Evolutionary conservation across 257 asterid genomes (phyloP), one percentile per base, ranked within the genome.

Genomic region (Solanum sitiens): DNA sequence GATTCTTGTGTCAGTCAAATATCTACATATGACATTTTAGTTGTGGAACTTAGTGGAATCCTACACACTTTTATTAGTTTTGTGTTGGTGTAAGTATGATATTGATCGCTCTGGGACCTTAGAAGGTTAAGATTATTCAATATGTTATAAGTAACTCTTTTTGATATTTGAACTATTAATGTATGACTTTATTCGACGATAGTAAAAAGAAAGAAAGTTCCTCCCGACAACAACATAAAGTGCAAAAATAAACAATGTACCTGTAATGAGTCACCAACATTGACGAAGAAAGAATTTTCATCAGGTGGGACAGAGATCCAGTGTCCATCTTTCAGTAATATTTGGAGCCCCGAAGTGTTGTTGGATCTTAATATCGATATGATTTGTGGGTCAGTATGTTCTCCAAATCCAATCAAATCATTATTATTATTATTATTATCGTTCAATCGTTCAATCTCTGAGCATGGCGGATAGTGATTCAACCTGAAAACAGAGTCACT

Each of bases 381-480:
- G 89, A 96, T 93, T 89, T 96, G 98, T 44, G 98, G 98, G 91
- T 95, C 98, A 2, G 98, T 95, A 33, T 95, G 98, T 39, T 91
- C 98, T 15, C 98, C 98, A 67, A 95, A 95, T 10, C 98, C 98
- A 63, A 93, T 93, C 84, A 92, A 10, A 86, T 37, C 39, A 37
- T 91, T 86, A 86, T 42, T 15, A 16, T 15, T 15, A 86, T 92
- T 87, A 86, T 47, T 32, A 16, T 16, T 18, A 33, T 86, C 91
- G 74, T 83, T 87, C 42, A 91, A 37, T 20, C 91, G 93, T 87
- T 83, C 80, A 42, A 18, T 35, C 1, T 93, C 93, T 5, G 93
- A 93, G 90, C 92, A 89, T 18, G 96, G 93, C 8, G 98, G 98
- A 86, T 96, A 96, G 77, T 94, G 95, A 85, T 96, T 93, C 61